Base-by-base conservation (phyloP, 805 yeast genomes). In the Candida orba region DNA sequence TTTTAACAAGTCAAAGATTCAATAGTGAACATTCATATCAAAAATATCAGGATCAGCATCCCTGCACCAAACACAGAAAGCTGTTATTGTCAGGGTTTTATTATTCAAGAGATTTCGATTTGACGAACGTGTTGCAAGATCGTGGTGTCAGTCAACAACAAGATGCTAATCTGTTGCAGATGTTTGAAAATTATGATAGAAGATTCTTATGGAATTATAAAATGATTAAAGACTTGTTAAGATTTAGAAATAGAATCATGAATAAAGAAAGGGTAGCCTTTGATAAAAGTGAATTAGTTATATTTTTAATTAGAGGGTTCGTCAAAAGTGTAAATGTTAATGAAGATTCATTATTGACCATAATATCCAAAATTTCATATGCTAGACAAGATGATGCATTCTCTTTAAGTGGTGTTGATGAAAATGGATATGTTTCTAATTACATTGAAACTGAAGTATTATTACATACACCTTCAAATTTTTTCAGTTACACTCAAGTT, bases 131-230 rank as follows among this genome's bases (percentile, higher is more conserved):
- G 4, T 64, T 90, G 39, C 97, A 91, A 63, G 78, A 75, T 45
- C 68, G 93, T 59, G 87, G 86, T 9, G 60, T 78, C 6, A 56
- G 64, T 18, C 29, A 27, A 27, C 29, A 27, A 27, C 29, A 9
- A 27, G 57, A 63, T 9, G 54, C 58, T 27, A 51, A 64, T 42
- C 67, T 66, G 42, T 41, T 46, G 24, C 63, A 63, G 49, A 64
- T 65, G 45, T 64, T 59, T 42, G 66, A 59, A 43, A 71, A 84
- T 41, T 81, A 77, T 54, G 95, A 83, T 58, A 75, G 75, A 42
- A 81, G 82, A 49, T 90, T 82, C 58, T 81, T 93, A 80, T 93
- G 99, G 99, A 93, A 93, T 59, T 69, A 79, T 14, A 84, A 79
- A 53, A 75, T 93, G 78, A 81, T 89, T 72, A 73, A 77, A 42